Base-by-base conservation (phyloP, 2,329 filamentous ascomycete genomes). In the Penicillium sp. region DNA sequence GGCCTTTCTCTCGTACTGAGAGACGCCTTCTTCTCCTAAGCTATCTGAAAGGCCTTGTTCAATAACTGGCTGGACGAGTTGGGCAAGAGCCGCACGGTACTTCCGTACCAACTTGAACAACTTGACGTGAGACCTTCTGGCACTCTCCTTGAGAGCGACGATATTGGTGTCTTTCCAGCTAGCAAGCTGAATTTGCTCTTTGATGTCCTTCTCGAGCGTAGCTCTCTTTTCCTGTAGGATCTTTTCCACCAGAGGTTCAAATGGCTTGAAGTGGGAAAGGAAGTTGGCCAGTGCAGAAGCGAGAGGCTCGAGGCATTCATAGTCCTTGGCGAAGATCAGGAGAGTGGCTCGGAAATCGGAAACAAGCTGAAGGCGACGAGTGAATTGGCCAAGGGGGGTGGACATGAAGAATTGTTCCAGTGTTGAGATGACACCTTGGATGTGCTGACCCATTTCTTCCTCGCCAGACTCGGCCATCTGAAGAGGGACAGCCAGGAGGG, bases 111-210 rank as follows among this genome's bases (percentile, higher is more conserved):
- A 81, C 66, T 91, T 91, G 78, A 96, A 96, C 2, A 99, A 83
- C 74, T 96, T 97, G 67, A 89, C 86, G 70, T 99, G 95, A 21
- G 93, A 97, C 59, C 88, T 89, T 67, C 89, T 88, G 1, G 95
- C 92, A 73, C 93, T 98, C 69, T 97, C 92, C 63, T 88, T 86
- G 16, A 99, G 79, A 1, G 92, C 91, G 48, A 89, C 88, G 60
- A 99, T 96, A 68, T 98, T 99, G 23, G 91, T 96, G 66, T 99
- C 95, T 73, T 96, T 97, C 96, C 96, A 99, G 74, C 92, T 97
- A 8, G 93, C 92, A 66, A 99, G 80, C 52, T 96, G 86, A 16
- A 99, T 84, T n/a, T 97, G 88, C 65, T 98, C 91, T 71, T 90
- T 93, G 83, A 98, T 91, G 56, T 92, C 87, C 75, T 92, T 96